phyloP scores from a whole-genome alignment of 768 basidiomycete genomes.

The Lentinula sp. region DNA sequence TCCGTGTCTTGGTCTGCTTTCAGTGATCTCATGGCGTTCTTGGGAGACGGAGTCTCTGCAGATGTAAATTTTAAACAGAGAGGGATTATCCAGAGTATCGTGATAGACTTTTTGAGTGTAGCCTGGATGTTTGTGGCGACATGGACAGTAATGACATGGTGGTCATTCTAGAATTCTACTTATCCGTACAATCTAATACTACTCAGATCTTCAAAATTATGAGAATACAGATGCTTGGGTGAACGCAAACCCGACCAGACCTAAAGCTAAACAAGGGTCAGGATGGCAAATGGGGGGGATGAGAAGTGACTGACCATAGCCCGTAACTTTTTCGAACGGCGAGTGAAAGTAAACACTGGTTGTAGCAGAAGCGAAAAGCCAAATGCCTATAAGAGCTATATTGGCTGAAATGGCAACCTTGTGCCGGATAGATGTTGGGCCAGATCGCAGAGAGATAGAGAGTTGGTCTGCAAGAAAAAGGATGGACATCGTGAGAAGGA shows the following conservation, averaged over 20 bases:
- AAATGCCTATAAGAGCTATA: constrained; percentile 46
- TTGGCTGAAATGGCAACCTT: constrained; percentile 41
- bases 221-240: constrained; percentile 12
- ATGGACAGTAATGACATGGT: constrained; percentile 34
- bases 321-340: constrained; percentile 81
- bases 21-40: constrained; percentile 9
- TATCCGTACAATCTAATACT: background rate
- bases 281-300: background rate
- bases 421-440: constrained; percentile 38
- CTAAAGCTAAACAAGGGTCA: constrained; percentile 10
- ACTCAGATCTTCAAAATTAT: background rate
- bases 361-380: constrained; percentile 70
- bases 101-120: constrained; percentile 32
- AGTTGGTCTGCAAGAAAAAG: constrained; percentile 80
- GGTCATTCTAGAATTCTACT: constrained; percentile 17
- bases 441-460: constrained; percentile 39
- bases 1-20: constrained; percentile 17
- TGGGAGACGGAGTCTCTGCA: constrained; percentile 11
- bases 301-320: constrained; percentile 56
- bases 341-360: constrained; percentile 91
- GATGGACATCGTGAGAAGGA: constrained; percentile 75
- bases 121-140: constrained; percentile 29
- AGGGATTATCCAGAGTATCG: constrained; percentile 27
- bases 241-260: constrained; percentile 12
- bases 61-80: constrained; percentile 15